Evolutionary conservation across 2,329 filamentous ascomycete genomes (phyloP).

Genomic region (Camillea tinctor): DNA sequence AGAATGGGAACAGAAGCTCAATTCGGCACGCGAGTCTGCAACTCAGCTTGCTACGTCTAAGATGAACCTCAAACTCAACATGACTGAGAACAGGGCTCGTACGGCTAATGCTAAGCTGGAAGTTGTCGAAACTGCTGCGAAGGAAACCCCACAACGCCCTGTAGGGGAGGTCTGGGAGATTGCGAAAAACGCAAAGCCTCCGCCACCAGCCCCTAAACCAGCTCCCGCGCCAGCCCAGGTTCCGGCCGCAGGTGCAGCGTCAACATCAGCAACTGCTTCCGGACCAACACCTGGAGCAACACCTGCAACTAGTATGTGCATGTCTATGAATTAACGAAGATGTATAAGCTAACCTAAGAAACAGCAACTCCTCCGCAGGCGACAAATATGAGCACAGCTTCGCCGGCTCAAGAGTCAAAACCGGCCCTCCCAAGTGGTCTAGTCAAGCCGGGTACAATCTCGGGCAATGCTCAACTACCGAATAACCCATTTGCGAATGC

Average conservation of each 20-base stretch:
- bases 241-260: constrained; percentile 20
- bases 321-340: neutral
- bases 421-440: constrained; percentile 12
- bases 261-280: constrained; percentile 7
- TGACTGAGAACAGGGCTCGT: constrained; percentile 69
- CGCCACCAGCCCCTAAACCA: constrained; percentile 28
- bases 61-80: constrained; percentile 70
- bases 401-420: constrained; percentile 13
- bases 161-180: constrained; percentile 85
- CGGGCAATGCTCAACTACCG: constrained; percentile 8
- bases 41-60: constrained; percentile 75
- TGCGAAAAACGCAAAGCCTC: constrained; percentile 65
- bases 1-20: constrained; percentile 54
- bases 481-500: constrained; percentile 22
- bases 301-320: constrained; percentile 1
- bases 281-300: constrained; percentile 1
- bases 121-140: constrained; percentile 76
- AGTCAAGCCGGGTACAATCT: constrained; percentile 19
- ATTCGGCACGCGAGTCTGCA: constrained; percentile 59
- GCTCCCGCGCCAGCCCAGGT: constrained; percentile 12
- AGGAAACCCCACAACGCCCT: constrained; percentile 79
- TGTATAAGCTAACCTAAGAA: neutral
- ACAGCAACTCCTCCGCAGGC: constrained; percentile 13
- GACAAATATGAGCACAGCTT: constrained; percentile 1
- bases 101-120: constrained; percentile 68